Evolutionary conservation across 805 yeast genomes (phyloP), one percentile per base, ranked within the genome.

Genomic region (Limtongia smithiae): DNA sequence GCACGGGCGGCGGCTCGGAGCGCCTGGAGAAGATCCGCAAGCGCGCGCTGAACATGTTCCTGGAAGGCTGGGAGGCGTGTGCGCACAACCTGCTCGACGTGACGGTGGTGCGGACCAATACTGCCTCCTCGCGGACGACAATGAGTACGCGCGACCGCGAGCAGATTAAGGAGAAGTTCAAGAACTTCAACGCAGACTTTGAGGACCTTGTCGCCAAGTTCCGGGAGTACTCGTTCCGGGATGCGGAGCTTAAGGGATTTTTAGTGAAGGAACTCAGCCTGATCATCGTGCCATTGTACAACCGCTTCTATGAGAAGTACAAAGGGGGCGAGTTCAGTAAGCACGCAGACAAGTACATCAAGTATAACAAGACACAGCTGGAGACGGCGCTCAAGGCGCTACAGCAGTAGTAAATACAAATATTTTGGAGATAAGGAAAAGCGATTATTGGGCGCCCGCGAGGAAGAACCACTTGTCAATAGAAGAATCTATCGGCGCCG

Each of bases 391-490:
- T 74, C 15, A 64, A 67, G 8, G 65, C 73, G 4, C 50, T 73
- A 28, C 54, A 38, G 14, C 31, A 24, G 15, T 41, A 35, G 36
- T 17, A 11, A 30, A 33, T 31, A 41, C 44, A 32, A 41, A 32
- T 20, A 44, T 12, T 12, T 33, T 9, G 17, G 17, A 15, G 18
- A 21, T 25, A 34, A 9, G 18, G 24, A 20, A 27, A 20, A 9
- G 14, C 15, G 27, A n/a, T 32, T 48, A 51, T 48, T 51, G 51
- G 41, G 43, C 50, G 15, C 76, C 75, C 43, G 76, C 87, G 68
- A 91, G 91, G 82, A 81, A 91, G 80, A 93, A 91, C 98, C 98
- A 91, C 76, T 91, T 91, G 80, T 91, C 97, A 68, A 91, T 75
- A 48, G 96, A 87, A 73, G 85, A 81, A 77, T 91, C 98, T 70